phyloP scores from a whole-genome alignment of 305 asterid genomes.

The Fraxinus platypoda region DNA sequence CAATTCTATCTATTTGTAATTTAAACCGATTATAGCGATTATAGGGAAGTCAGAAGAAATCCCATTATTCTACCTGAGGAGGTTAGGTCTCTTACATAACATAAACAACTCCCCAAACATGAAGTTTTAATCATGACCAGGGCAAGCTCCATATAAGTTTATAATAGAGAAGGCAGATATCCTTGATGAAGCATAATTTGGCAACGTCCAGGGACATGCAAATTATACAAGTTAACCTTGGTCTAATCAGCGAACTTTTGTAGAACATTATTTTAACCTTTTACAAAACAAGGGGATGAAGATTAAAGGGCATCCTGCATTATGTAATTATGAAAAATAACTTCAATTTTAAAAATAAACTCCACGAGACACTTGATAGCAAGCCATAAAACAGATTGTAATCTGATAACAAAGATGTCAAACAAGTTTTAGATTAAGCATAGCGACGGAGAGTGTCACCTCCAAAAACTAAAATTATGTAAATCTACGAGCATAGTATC shows the following conservation, averaged over 20 bases:
- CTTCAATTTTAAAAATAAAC: not conserved
- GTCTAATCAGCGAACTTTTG: not conserved
- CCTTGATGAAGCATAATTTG: not conserved
- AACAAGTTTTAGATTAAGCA: not conserved
- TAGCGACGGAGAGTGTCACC: conserved; percentile 9
- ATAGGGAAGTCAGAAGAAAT: not conserved
- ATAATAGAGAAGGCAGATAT: not conserved
- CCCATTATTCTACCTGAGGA: not conserved
- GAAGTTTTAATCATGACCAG: not conserved
- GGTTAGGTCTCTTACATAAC: not conserved
- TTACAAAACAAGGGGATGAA: not conserved
- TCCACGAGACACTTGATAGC: not conserved
- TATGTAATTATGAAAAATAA: not conserved
- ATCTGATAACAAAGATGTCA: not conserved
- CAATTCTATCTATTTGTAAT: not conserved
- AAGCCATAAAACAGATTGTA: not conserved
- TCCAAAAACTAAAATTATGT: conserved; percentile 18
- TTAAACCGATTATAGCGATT: not conserved
- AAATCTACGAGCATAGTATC: conserved; percentile 2
- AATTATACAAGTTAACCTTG: not conserved
- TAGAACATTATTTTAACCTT: not conserved
- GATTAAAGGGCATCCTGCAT: not conserved
- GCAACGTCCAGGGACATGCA: not conserved
- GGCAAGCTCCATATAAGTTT: not conserved
- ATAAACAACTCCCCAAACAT: not conserved